Evolutionary conservation across 2,329 filamentous ascomycete genomes (phyloP).

Genomic region (Aspergillus spinulosporus): DNA sequence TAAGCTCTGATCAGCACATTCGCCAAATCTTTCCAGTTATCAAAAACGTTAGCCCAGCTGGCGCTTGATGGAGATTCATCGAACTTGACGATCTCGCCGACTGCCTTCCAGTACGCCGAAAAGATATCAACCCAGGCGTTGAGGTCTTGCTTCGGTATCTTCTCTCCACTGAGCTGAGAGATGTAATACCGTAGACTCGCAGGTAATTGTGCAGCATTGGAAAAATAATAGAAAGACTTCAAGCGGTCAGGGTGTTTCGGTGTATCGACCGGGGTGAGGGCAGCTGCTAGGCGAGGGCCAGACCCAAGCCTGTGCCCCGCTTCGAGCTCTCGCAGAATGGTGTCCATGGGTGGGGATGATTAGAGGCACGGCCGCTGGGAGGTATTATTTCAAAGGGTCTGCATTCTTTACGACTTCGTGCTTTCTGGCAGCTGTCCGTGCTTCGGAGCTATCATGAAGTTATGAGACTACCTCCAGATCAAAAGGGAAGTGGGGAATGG

Average conservation of each 20-base stretch:
- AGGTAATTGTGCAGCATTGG: slow-evolving; percentile 65
- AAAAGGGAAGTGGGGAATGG: slow-evolving; percentile 18
- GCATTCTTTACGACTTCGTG: slow-evolving; percentile 2
- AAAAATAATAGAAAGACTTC: slow-evolving; percentile 68
- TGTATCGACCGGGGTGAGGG: slow-evolving; percentile 70
- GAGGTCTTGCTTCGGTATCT: slow-evolving; percentile 65
- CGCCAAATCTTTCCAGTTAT: slow-evolving; percentile 82
- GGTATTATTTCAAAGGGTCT: background rate
- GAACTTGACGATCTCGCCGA: slow-evolving; percentile 69
- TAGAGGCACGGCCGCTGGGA: background rate
- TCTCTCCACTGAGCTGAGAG: slow-evolving; percentile 60
- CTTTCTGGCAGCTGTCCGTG: background rate
- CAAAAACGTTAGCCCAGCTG: slow-evolving; percentile 83
- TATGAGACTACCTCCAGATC: background rate
- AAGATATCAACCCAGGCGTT: slow-evolving; percentile 88
- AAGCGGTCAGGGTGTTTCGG: slow-evolving; percentile 64
- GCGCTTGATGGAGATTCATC: slow-evolving; percentile 55
- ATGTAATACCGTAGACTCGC: slow-evolving; percentile 70
- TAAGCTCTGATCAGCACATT: slow-evolving; percentile 79
- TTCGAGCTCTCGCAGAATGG: slow-evolving; percentile 71
- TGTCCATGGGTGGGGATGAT: slow-evolving; percentile 60
- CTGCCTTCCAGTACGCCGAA: slow-evolving; percentile 77
- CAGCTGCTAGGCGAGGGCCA: slow-evolving; percentile 72
- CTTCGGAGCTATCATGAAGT: slow-evolving; percentile 5
- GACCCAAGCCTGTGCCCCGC: slow-evolving; percentile 64